Evolutionary conservation across 257 asterid species (phyloP), one percentile per base, ranked within the genome.

Genomic region (Salvia miltiorrhiza): DNA sequence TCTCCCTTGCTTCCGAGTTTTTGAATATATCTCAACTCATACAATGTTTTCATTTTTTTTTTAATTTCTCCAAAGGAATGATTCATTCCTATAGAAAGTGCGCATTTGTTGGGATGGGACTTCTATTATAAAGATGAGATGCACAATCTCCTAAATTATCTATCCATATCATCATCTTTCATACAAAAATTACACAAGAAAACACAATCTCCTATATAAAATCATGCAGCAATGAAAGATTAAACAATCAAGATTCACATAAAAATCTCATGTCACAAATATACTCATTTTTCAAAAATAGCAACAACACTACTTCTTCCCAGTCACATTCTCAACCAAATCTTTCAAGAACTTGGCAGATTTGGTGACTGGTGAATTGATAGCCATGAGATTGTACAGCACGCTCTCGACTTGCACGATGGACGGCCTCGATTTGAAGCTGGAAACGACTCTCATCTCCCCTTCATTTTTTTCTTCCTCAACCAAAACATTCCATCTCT

Each of bases 351-450:
- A 91, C 87, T 86, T 84, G 62, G 85, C 81, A 48, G 89, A 81
- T 54, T 84, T 89, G 6, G 99, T 85, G 9, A 94, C 87, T 6
- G 97, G 98, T 0, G 98, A 94, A 82, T 94, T 89, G 14, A 89
- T 68, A 0, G 97, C 96, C 96, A 91, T 91, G 79, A 89, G 63
- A 63, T 91, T 94, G 71, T 94, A 91, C 83, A 91, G 47, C 19
- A 89, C 95, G 37, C 76, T 85, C 89, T 87, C 97, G 37, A 89
- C 96, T 65, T 91, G 90, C 3, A 69, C 4, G 44, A 87, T 84
- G 10, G 95, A 78, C 0, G 97, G 96, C 50, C 95, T 76, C 4
- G 74, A 41, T 60, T 74, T 81, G 76, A 87, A 91, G 58, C 83
- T 80, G 12, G 87, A 85, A 41, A 88, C 87, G 21, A 81, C 78